Conservation (phyloP, 2,329 filamentous ascomycete genomes). For the Pestalotiopsis sp. region DNA sequence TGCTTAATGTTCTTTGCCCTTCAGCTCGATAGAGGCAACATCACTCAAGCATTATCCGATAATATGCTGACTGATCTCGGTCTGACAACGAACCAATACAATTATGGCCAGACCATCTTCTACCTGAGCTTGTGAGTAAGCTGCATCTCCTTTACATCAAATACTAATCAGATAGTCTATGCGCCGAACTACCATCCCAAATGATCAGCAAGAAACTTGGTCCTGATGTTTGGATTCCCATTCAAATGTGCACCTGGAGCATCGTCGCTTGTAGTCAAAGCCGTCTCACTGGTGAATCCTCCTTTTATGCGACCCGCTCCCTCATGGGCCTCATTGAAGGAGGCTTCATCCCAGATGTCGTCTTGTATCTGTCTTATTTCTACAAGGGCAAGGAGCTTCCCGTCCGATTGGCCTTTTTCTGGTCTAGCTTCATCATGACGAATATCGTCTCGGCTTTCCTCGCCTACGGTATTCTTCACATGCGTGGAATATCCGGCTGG, state of each 20-base stretch:
- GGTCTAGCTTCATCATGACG: slow-evolving; percentile 31
- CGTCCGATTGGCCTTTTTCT: slow-evolving; percentile 36
- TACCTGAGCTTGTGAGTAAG: slow-evolving; percentile 16
- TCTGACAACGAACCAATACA: slow-evolving; percentile 32
- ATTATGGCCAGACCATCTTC: slow-evolving; percentile 17
- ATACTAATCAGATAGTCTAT: slow-evolving; percentile 8
- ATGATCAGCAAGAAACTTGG: slow-evolving; percentile 26
- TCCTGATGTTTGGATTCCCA: slow-evolving; percentile 33
- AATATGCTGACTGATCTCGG: slow-evolving; percentile 35
- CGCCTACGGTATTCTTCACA: slow-evolving; percentile 34
- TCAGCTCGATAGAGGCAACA: slow-evolving; percentile 51
- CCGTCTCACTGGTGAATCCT: slow-evolving; percentile 27
- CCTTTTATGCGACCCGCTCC: slow-evolving; percentile 32
- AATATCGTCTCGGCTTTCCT: slow-evolving; percentile 35
- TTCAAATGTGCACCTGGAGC: slow-evolving; percentile 37
- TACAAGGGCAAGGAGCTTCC: slow-evolving; percentile 12
- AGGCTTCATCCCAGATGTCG: slow-evolving; percentile 37
- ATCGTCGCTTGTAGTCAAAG: slow-evolving; percentile 35
- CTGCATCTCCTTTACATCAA: not conserved
- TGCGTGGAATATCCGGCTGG: slow-evolving; percentile 24
- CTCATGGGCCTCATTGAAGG: slow-evolving; percentile 37
- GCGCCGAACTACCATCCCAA: slow-evolving; percentile 25
- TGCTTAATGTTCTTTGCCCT: slow-evolving; percentile 58
- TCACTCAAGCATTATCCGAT: slow-evolving; percentile 38
- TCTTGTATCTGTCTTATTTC: slow-evolving; percentile 29